These are phyloP conservation scores for Lipomyces chichibuensis DNA, from an alignment of 805 yeast genomes.

Conservation along the genomic window DNA sequence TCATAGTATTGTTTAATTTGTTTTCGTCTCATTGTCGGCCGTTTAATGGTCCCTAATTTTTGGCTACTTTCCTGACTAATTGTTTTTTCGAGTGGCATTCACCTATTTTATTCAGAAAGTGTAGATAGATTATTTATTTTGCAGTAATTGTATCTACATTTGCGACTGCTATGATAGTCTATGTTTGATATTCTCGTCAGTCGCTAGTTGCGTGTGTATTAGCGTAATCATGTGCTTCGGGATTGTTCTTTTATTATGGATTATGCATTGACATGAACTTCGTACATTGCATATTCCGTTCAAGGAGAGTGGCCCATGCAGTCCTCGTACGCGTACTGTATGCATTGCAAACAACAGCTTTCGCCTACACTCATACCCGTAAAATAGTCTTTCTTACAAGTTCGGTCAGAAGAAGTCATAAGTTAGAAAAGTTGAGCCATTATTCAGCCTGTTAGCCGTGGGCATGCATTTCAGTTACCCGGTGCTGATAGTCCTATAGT, in stretches of 20 bases:
- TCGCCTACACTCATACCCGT: too few relatives aligned
- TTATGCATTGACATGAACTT: too few relatives aligned
- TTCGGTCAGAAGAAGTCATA: too few relatives aligned
- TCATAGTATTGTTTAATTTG: neutral
- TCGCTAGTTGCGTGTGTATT: neutral
- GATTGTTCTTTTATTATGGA: too few relatives aligned
- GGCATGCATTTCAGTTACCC: neutral
- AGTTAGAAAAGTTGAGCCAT: too few relatives aligned
- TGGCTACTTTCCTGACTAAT: neutral
- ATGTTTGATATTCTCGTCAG: neutral
- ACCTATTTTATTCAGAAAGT: neutral
- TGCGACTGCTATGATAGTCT: neutral
- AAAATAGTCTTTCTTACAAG: too few relatives aligned
- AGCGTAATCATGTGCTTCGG: neutral
- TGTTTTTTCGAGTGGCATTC: slow-evolving; percentile 1
- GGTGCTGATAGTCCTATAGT: neutral
- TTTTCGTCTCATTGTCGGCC: neutral
- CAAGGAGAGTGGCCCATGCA: too few relatives aligned
- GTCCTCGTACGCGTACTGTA: too few relatives aligned
- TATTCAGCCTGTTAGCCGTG: neutral
- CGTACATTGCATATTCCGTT: too few relatives aligned
- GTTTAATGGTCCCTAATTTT: neutral
- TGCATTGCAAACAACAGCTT: too few relatives aligned
- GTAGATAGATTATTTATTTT: neutral
- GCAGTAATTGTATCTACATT: neutral